Evolutionary conservation across 352 stramenopile genomes (phyloP), one percentile per base, ranked within the genome.

Genomic region (Peronospora farinosa): DNA sequence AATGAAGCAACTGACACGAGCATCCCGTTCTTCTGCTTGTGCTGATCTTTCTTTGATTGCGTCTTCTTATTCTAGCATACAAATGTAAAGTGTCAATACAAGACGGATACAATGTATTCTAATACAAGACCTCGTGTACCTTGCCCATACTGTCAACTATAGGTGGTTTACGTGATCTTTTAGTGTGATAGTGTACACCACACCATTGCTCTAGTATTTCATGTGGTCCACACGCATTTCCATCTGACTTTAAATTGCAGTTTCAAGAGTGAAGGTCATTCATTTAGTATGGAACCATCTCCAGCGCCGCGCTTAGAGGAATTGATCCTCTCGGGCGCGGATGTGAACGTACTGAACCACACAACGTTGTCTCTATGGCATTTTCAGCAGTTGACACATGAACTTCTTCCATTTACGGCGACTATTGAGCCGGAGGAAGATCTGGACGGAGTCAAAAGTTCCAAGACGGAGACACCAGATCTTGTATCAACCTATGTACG

Each of bases 361-460:
- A 68, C 76, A 61, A 79, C 72, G 38, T 63, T 92, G 10, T 88
- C 80, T 30, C 70, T 89, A 13, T 92, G 80, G 80, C 80, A 92
- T 60, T 85, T 88, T 54, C 67, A 78, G 43, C 74, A 89, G 50
- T 54, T 92, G 35, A 54, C 65, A 40, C 58, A 65, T 9, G 69
- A 71, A 50, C 51, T 86, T 38, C 48, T 91, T 13, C 70, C 74
- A 40, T 16, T 44, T 13, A 49, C 38, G 9, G 36, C 40, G 8
- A 43, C 47, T 2, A 8, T 33, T 15, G 54, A 66, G 10, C 25
- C 46, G 3, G 60, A 74, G 16, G 46, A 63, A 11, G 47, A 53
- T 12, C 47, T 58, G 16, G 40, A 56, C 17, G 8, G 12, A 3
- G 57, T 51, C 28, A 61, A 54, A 23, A 31, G 46, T 11, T 21